Conservation (phyloP, 352 stramenopile genomes). For the Lagenidium giganteum region DNA sequence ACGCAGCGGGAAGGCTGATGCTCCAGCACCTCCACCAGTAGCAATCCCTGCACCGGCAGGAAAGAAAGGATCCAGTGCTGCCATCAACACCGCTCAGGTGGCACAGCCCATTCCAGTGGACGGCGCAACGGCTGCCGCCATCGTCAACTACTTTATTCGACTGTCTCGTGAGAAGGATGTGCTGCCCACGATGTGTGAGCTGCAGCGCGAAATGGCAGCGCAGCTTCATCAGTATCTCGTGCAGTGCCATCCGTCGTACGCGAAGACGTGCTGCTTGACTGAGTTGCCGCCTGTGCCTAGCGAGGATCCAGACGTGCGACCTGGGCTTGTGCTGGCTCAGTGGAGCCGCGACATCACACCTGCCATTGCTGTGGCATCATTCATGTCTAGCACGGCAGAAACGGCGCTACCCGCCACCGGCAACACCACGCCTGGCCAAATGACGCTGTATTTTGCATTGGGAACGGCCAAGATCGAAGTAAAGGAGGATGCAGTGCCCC, state of each 20-base stretch:
- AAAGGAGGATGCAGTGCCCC: slow-evolving; percentile 5
- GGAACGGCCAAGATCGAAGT: slow-evolving; percentile 41
- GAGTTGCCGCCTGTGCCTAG: slow-evolving; percentile 33
- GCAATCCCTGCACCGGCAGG: neutral
- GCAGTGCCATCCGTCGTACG: slow-evolving; percentile 54
- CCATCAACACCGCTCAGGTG: slow-evolving; percentile 20
- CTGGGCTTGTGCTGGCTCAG: slow-evolving; percentile 46
- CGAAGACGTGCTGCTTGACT: slow-evolving; percentile 42
- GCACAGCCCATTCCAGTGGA: too few relatives aligned
- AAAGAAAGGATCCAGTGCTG: neutral
- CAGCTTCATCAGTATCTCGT: slow-evolving; percentile 55
- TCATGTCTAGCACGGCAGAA: neutral
- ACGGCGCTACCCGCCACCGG: too few relatives aligned
- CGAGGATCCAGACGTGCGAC: slow-evolving; percentile 51
- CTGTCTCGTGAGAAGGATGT: slow-evolving; percentile 39
- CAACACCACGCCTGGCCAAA: neutral
- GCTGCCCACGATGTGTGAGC: slow-evolving; percentile 23
- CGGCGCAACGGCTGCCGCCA: too few relatives aligned
- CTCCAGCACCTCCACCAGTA: slow-evolving; percentile 2
- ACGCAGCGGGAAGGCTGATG: neutral
- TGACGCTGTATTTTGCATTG: slow-evolving; percentile 60
- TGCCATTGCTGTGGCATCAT: slow-evolving; percentile 15
- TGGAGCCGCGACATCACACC: slow-evolving; percentile 58
- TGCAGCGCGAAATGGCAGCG: slow-evolving; percentile 28
- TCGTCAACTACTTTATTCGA: slow-evolving; percentile 65